Evolutionary conservation across 352 stramenopile species (phyloP), one percentile per base, ranked within the genome.

Genomic region (Heterotrichella gracilis): DNA sequence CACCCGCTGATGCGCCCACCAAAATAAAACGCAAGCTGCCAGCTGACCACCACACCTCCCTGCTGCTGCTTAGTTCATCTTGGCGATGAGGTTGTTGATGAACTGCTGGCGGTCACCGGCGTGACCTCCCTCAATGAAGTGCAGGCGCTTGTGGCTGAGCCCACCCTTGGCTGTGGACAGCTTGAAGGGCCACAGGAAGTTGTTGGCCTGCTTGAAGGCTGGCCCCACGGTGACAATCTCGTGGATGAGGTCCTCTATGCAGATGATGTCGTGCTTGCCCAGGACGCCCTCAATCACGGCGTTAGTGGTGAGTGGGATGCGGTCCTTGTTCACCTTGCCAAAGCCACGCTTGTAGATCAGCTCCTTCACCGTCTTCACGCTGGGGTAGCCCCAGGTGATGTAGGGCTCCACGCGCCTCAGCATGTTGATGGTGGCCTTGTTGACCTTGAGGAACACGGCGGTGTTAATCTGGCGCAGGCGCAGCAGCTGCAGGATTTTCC

Each of bases 121-220:
- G 76, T 94, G 84, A 71, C 86, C 86, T 72, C 84, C 85, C 76
- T 93, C 85, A 69, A 84, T 85, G 71, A 89, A 92, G 83, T 93
- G 86, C 25, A 89, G 79, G 21, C 90, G 80, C 83, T 93, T 92
- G 79, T 93, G 84, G 74, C 79, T 87, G 84, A 90, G 93, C 72
- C 86, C 85, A 40, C 86, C 90, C 74, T 85, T 93, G 39, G 91
- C 90, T 67, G 84, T 92, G 74, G 88, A 95, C 25, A 98, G 82
- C 86, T 97, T 95, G 85, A 97, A 96, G 14, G 93, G 90, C 91
- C 91, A 98, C 71, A 99, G 82, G 81, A 99, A 98, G 88, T 97
- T 97, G 71, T 90, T 89, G 67, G 86, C 90, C 75, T 93, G 75
- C 84, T 97, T 97, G 86, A 99, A 98, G 84, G 96, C 77, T 69